These are phyloP conservation scores for Dictyostelium purpureum DNA, from an alignment of 78 protist genomes.

Conservation along the genomic window DNA sequence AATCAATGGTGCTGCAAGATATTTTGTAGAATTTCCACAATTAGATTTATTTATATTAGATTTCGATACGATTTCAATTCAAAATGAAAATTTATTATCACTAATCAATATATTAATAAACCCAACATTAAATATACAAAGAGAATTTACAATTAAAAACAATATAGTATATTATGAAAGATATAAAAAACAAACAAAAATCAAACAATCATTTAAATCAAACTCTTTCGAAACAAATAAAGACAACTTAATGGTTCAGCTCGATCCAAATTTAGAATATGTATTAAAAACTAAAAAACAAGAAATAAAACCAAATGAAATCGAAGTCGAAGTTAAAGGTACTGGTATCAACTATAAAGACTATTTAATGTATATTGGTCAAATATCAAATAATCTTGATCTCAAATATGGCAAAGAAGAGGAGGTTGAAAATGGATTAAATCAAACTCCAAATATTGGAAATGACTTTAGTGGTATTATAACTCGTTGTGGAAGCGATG, in stretches of 20 bases:
- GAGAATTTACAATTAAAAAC: background rate
- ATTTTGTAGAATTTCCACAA: background rate
- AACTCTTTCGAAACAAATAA: background rate
- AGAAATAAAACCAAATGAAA: background rate
- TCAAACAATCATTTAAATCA: background rate
- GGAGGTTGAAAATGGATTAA: too few relatives aligned
- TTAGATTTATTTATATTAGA: background rate
- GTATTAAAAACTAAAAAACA: background rate
- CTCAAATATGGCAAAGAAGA: conserved; percentile 7
- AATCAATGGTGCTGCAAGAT: background rate
- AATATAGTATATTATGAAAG: background rate
- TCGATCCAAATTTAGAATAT: background rate
- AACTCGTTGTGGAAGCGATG: background rate
- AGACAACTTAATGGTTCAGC: background rate
- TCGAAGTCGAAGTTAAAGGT: background rate
- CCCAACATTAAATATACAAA: background rate
- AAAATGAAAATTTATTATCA: too few relatives aligned
- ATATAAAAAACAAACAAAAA: background rate
- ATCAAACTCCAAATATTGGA: conserved; percentile 15
- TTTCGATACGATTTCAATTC: background rate
- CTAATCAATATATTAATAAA: too few relatives aligned
- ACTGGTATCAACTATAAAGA: conserved; percentile 39
- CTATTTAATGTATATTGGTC: background rate
- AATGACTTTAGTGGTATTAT: conserved; percentile 23
- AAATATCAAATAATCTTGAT: too few relatives aligned